Evolutionary conservation across 768 basidiomycete genomes (phyloP), one percentile per base, ranked within the genome.

Genomic region (Auricularia sp.): DNA sequence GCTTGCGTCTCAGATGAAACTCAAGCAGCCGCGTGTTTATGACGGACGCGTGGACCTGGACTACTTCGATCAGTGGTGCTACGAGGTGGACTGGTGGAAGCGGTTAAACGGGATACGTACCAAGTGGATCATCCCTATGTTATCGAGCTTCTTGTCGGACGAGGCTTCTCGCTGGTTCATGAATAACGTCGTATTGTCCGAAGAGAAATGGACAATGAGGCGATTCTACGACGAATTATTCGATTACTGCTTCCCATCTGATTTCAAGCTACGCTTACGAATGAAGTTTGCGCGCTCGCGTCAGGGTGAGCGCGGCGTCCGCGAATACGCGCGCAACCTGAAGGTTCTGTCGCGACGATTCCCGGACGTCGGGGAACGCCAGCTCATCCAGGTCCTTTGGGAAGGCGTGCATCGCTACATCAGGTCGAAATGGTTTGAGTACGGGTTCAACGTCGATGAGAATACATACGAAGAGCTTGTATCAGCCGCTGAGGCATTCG

Each of bases 221-320:
- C 34, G 69, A 1, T 78, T 78, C 65, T 77, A 76, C 61, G 29
- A 62, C 3, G 72, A 69, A 33, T 12, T 79, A 21, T 78, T 76
- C 62, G 69, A 77, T 33, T 75, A 75, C 29, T 77, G 77, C 36
- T 79, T 78, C 67, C 77, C 77, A 0, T 60, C 71, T 0, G 66
- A 75, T 61, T 77, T 70, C 44, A 36, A 68, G 0, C 36, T 70
- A 6, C 61, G 74, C 33, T 74, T 74, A 61, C 36, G 70, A 0
- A 65, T 70, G 3, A 72, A 73, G 29, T 66, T 80, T 0, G 56
- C 67, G 0, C 43, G 59, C 0, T 66, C 63, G 5, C 62, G 56
- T 0, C 78, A 80, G 58, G 64, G 69, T 1, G 61, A 71, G 2
- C 71, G 68, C 11, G 70, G 67, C 0, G 74, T 80, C 0, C 64